Conservation (phyloP, 2,329 filamentous ascomycete genomes). For the Davidsoniella virescens region DNA sequence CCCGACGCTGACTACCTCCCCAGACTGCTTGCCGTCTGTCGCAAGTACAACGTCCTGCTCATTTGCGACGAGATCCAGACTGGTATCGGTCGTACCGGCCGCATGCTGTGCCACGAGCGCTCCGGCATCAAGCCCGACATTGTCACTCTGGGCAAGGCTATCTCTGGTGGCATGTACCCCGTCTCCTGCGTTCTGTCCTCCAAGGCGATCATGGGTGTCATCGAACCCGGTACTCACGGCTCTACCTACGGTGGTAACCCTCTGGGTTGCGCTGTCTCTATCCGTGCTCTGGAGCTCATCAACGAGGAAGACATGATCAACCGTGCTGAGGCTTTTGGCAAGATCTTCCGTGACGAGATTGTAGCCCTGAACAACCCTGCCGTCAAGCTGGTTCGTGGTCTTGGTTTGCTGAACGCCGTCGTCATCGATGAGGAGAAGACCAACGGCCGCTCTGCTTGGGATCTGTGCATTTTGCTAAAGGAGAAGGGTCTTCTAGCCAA, state of each 20-base stretch:
- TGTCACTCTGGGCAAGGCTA: constrained; percentile 89
- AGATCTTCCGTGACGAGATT: constrained; percentile 68
- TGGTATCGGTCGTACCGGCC: constrained; percentile 85
- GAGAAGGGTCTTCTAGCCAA: constrained; percentile 91
- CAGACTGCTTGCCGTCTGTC: constrained; percentile 70
- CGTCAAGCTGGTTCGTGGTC: constrained; percentile 71
- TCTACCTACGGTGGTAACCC: constrained; percentile 98
- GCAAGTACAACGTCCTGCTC: constrained; percentile 85
- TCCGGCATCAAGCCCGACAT: constrained; percentile 88
- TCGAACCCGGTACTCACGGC: constrained; percentile 92
- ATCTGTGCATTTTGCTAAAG: constrained; percentile 90
- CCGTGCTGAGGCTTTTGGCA: constrained; percentile 64
- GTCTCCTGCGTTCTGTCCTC: constrained; percentile 80
- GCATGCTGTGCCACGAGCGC: constrained; percentile 90
- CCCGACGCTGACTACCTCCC: constrained; percentile 77
- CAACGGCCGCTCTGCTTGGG: constrained; percentile 80
- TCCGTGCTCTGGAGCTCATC: constrained; percentile 84
- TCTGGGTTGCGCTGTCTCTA: constrained; percentile 84
- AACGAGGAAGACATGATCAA: constrained; percentile 80
- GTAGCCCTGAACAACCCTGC: constrained; percentile 60
- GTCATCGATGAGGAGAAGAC: constrained; percentile 85
- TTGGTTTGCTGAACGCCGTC: constrained; percentile 87
- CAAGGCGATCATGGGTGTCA: constrained; percentile 84
- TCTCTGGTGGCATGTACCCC: constrained; percentile 98
- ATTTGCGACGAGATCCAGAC: constrained; percentile 99